A percentile compares a stretch with the other conserved stretches of the same genome.
phyloP scores from a whole-genome alignment of 768 basidiomycete genomes.

The Suillus subaureus region DNA sequence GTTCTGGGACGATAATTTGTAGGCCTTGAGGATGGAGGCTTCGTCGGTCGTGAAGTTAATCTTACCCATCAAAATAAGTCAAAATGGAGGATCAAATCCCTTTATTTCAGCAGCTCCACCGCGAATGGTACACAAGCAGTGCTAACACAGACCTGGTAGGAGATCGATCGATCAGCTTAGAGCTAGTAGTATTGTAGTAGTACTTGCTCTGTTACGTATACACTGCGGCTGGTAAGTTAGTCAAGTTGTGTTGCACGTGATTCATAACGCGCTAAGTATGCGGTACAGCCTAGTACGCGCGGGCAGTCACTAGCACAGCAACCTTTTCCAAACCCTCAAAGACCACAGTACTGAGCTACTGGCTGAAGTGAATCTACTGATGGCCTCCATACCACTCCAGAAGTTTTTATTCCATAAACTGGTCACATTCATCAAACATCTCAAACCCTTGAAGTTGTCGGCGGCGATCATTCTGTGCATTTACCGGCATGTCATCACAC shows the following conservation, averaged over 20 bases:
- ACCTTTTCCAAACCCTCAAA: background rate
- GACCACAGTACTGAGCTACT: background rate
- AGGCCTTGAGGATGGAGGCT: slow-evolving; percentile 82
- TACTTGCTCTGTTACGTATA: background rate
- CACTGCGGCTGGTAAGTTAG: background rate
- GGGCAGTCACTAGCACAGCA: background rate
- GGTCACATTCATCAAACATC: background rate
- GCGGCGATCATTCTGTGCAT: background rate
- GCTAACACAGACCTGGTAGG: background rate
- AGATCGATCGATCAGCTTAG: too few species aligned
- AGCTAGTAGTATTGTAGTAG: background rate
- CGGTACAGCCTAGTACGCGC: too few species aligned
- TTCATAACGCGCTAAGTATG: too few species aligned
- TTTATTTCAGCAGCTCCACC: background rate
- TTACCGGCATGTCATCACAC: background rate
- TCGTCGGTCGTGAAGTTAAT: slow-evolving; percentile 78
- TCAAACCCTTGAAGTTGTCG: background rate
- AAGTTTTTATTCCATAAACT: background rate
- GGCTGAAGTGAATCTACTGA: background rate
- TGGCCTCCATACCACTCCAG: background rate
- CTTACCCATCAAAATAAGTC: slow-evolving; percentile 48
- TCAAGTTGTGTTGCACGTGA: background rate
- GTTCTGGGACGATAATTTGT: slow-evolving; percentile 75
- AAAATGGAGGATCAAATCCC: background rate
- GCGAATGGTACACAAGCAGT: background rate